Evolutionary conservation across 1,284 basidiomycete species (phyloP).

Genomic region (Ceratobasidium theobromae): DNA sequence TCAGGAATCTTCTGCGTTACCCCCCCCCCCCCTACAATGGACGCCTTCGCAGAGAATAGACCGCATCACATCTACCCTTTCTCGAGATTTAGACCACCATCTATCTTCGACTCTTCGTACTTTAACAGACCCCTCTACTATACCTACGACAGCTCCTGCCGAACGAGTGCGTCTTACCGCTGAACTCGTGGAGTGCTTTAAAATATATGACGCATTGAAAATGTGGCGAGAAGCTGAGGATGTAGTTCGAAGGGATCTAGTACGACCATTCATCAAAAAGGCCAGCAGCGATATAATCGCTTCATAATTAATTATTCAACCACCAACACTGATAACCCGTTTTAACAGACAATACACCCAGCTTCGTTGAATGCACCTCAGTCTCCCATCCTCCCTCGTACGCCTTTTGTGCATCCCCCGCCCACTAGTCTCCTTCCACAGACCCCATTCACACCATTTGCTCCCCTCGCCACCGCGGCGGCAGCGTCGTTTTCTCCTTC

Average conservation of each 20-base stretch:
- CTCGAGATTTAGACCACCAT: conserved; percentile 78
- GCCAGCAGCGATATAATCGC: conserved; percentile 45
- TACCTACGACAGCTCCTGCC: conserved; percentile 21
- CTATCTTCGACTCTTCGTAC: conserved; percentile 59
- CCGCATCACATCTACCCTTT: conserved; percentile 75
- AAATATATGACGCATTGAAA: conserved; percentile 77
- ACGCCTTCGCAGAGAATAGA: conserved; percentile 64
- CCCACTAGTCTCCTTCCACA: conserved; percentile 49
- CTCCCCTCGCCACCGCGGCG: conserved; percentile 52
- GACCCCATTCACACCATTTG: conserved; percentile 55
- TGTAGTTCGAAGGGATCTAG: conserved; percentile 67
- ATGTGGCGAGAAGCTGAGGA: conserved; percentile 86
- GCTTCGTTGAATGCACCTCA: conserved; percentile 66
- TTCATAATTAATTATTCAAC: conserved; percentile 1
- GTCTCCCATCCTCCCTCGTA: conserved; percentile 73
- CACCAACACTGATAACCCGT: background rate
- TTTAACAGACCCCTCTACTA: conserved; percentile 46
- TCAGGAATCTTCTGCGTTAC: background rate
- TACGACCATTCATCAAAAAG: conserved; percentile 75
- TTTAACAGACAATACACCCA: conserved; percentile 64
- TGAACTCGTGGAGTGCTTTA: conserved; percentile 75
- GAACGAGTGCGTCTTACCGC: conserved; percentile 63
- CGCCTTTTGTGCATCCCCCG: conserved; percentile 53
- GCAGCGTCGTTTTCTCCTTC: conserved; percentile 28
- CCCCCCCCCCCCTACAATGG: background rate